Evolutionary conservation across 495 filamentous ascomycete genomes (phyloP).

Genomic region (Ascobolus immersus): DNA sequence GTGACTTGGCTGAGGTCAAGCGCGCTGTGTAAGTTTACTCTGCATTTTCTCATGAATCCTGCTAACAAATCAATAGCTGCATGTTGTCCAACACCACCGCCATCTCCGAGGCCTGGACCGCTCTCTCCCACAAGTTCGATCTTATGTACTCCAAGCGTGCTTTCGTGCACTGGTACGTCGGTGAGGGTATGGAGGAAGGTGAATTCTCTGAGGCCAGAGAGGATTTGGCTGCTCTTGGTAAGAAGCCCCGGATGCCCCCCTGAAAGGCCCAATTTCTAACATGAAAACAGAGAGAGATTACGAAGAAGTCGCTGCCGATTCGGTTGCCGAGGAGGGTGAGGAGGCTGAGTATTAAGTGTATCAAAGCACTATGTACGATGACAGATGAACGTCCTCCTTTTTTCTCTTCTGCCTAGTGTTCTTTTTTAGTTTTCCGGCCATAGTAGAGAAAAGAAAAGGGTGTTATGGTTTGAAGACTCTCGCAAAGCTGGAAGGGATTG

Average conservation of each 20-base stretch:
- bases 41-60: not conserved
- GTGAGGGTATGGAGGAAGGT: constrained; percentile 89
- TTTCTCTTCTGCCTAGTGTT: no score
- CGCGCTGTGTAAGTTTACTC: constrained; percentile 33
- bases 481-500: no score
- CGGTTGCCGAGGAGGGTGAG: constrained; percentile 56
- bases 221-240: constrained; percentile 52
- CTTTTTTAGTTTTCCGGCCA: no score
- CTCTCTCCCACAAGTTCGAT: constrained; percentile 80
- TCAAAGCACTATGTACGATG: no score
- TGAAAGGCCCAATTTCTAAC: constrained; percentile 6
- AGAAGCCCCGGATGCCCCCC: constrained; percentile 1
- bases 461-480: no score
- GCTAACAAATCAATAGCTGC: constrained; percentile 19
- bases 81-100: constrained; percentile 87
- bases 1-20: constrained; percentile 59
- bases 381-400: no score
- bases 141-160: constrained; percentile 93
- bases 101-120: constrained; percentile 72
- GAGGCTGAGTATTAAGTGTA: constrained; percentile 99
- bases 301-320: constrained; percentile 95
- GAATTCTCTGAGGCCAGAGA: constrained; percentile 81
- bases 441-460: no score
- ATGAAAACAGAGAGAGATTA: constrained; percentile 62
- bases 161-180: constrained; percentile 89